phyloP scores from a whole-genome alignment of 2,329 filamentous ascomycete species.

The Dactylellina cionopaga region DNA sequence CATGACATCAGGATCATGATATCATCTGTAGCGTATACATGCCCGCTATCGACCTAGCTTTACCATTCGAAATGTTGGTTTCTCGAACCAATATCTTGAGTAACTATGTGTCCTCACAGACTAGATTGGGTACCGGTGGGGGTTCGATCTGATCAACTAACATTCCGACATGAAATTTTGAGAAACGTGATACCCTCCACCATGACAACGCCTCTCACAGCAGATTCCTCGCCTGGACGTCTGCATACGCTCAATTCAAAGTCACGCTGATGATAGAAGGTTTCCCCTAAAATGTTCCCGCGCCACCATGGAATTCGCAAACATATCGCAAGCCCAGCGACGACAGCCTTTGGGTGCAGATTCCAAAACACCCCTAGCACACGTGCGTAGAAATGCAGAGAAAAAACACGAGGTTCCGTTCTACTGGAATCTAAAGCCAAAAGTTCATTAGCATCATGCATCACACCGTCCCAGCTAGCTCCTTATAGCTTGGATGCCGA shows the following conservation, averaged over 20 bases:
- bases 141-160: constrained; percentile 1
- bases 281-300: constrained; percentile 34
- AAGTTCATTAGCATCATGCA: constrained; percentile 43
- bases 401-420: constrained; percentile 35
- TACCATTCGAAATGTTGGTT: constrained; percentile 3
- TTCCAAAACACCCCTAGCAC: constrained; percentile 39
- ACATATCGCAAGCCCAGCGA: constrained; percentile 30
- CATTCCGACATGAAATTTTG: constrained; percentile 13
- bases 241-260: constrained; percentile 3
- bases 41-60: no score
- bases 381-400: constrained; percentile 26
- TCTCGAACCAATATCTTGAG: neutral
- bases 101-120: no score
- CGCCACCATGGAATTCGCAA: constrained; percentile 40
- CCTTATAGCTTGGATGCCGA: constrained; percentile 2
- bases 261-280: neutral
- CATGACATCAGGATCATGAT: constrained; percentile 22
- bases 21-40: constrained; percentile 16
- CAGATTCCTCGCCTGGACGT: constrained; percentile 42
- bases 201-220: constrained; percentile 24
- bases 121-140: no score
- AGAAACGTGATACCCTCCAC: constrained; percentile 26
- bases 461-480: constrained; percentile 22
- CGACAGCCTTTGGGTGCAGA: constrained; percentile 19
- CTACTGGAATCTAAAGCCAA: constrained; percentile 31